A percentile compares a stretch with the other conserved stretches of the same genome.
These are phyloP conservation scores for Erysimum cheiri DNA, from an alignment of 441 rosid species.

Conservation along the genomic window DNA sequence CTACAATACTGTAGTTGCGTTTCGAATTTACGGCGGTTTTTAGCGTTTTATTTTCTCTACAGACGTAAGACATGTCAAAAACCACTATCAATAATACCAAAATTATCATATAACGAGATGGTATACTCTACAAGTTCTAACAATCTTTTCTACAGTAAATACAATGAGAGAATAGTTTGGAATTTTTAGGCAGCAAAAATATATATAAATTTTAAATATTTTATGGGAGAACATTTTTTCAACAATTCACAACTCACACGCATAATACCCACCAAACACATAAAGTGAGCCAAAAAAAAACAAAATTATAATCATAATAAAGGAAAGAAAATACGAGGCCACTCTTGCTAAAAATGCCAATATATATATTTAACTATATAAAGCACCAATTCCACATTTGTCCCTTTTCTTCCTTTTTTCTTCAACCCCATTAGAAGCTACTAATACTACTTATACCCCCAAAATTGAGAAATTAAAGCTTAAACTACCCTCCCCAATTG, in stretches of 20 bases:
- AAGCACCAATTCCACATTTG: slow-evolving; percentile 35
- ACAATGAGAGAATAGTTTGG: slow-evolving; percentile 1
- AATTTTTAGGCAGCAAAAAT: not conserved
- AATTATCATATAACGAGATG: too few relatives aligned
- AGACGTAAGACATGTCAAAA: too few relatives aligned
- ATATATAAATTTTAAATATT: not conserved
- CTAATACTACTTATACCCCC: slow-evolving; percentile 43
- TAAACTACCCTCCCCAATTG: slow-evolving; percentile 42
- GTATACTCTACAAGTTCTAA: too few relatives aligned
- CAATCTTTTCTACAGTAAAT: not conserved
- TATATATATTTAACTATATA: slow-evolving; percentile 32
- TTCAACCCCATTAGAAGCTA: slow-evolving; percentile 32
- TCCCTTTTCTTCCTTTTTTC: slow-evolving; percentile 5
- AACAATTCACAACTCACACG: slow-evolving; percentile 25
- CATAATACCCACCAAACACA: slow-evolving; percentile 8
- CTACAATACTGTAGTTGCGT: too few relatives aligned
- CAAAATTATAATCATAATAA: not conserved
- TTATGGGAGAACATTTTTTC: slow-evolving; percentile 19
- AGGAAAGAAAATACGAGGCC: not conserved
- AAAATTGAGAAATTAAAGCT: slow-evolving; percentile 30
- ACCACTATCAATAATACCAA: too few relatives aligned
- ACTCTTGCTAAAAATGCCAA: slow-evolving; percentile 33
- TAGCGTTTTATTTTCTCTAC: too few relatives aligned
- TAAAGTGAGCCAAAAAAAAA: not conserved
- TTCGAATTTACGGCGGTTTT: too few relatives aligned